Evolutionary conservation across 805 yeast genomes (phyloP), one percentile per base, ranked within the genome.

Genomic region (Lipomyces starkeyi): DNA sequence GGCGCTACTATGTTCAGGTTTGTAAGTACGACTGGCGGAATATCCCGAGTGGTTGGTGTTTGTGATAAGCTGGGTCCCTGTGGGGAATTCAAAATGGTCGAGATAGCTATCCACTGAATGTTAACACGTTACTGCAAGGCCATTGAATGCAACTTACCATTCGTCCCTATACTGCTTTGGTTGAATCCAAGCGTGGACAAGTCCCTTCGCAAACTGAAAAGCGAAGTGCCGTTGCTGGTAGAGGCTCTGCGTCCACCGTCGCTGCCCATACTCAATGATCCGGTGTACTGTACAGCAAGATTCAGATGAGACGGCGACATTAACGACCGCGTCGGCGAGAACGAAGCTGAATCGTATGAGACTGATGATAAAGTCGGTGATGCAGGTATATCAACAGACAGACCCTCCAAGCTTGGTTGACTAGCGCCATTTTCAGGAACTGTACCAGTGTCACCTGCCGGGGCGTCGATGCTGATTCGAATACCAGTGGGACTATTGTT

Each of bases 41-140:
- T 94, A 74, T 95, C 98, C 61, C 84, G 83, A 1, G 85, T 81
- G 0, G 97, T 89, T 0, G 99, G 98, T 17, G 78, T 71, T 55
- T 75, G 71, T 66, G 58, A 54, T 14, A 57, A 56, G 11, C 62
- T 35, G 8, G 68, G 49, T 6, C 62, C 61, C 22, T 56, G 20
- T 3, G 69, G 65, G n/a, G 72, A 69, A 34, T 69, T 69, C 27
- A 69, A 58, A 14, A 69, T 59, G 13, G 71, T 35, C 3, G 72
- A 58, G 49, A 69, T 69, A n/a, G 72, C 71, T 68, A 35, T 9
- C 9, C 6, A 52, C 27, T n/a, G 4, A 13, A 6, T 22, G n/a
- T 40, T 20, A 37, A 8, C 27, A 14, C 14, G 22, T 9, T 54
- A 29, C 11, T 14, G 40, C 3, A 9, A 3, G 25, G 3, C 1